Evolutionary conservation across 257 asterid species (phyloP), one percentile per base, ranked within the genome.

Genomic region (Perilla frutescens): DNA sequence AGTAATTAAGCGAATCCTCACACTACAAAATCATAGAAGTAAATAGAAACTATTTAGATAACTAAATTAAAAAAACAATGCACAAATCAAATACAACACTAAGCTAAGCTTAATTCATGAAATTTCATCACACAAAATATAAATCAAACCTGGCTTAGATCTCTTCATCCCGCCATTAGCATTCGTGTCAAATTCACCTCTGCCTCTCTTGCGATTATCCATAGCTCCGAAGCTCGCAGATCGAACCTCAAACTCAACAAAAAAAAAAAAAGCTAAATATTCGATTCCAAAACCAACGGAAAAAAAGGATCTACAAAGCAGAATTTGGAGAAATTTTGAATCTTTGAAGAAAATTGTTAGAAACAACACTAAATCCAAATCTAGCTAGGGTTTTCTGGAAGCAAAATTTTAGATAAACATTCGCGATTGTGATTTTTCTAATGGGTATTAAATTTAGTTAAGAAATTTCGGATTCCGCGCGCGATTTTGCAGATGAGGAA

Each of bases 161-260:
- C 58, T 77, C 81, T 77, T 77, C 3, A 59, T 56, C 8, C 73
- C 73, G 32, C 77, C 74, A 77, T 71, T 71, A 45, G 49, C 68
- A 71, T 9, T 63, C 49, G 8, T 8, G 1, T 70, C 81, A 64
- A 77, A 71, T 55, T 77, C 81, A 40, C 48, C 73, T 57, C 81
- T 71, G 62, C 64, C 73, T 71, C 81, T 71, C 73, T 77, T 77
- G 69, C 77, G 81, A 66, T 71, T 77, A 55, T 77, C 81, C 81
- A 77, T 77, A 41, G 69, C 73, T 55, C 62, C 72, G 68, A 70
- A 62, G 55, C 67, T 76, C 57, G 61, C 63, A 40, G 64, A 68
- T 59, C 69, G 59, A 50, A 68, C 32, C 51, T 69, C 59, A 57
- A 70, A 57, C 10, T 49, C 15, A 44, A 50, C 39, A n/a, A 75